Conservation (phyloP, 75 land plant species). For the Picea glauca region DNA sequence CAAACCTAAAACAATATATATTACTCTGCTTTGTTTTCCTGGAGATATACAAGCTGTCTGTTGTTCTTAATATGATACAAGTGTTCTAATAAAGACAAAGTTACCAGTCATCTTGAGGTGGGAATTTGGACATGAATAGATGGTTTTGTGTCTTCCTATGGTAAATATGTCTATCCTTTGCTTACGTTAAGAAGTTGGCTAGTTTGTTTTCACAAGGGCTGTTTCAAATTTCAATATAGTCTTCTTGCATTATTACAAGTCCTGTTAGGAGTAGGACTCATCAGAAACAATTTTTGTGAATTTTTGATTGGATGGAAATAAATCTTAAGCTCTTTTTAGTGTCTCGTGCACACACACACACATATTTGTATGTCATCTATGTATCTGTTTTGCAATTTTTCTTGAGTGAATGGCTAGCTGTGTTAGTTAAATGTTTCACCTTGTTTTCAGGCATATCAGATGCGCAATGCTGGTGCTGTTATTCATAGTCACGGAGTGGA, state of each 20-base stretch:
- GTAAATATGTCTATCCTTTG: background rate
- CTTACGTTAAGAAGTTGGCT: background rate
- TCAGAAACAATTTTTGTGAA: background rate
- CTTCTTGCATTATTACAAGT: background rate
- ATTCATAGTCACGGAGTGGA: slow-evolving; percentile 99
- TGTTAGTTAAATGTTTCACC: background rate
- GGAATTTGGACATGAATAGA: no score
- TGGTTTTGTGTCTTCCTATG: background rate
- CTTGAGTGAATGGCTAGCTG: background rate
- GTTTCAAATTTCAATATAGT: background rate
- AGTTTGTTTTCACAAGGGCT: background rate
- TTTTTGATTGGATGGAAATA: no score
- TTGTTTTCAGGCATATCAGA: slow-evolving; percentile 73
- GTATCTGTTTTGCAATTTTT: background rate
- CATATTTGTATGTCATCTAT: no score
- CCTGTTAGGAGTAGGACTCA: background rate
- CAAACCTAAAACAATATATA: no score
- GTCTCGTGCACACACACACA: no score
- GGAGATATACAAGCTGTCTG: no score
- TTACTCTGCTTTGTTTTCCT: no score
- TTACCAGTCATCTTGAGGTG: no score
- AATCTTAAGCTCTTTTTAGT: no score
- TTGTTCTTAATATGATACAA: no score
- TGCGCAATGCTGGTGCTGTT: slow-evolving; percentile 99
- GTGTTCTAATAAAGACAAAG: no score